phyloP scores from a whole-genome alignment of 148 eudicot genomes.

The Pharnaceum exiguum region DNA sequence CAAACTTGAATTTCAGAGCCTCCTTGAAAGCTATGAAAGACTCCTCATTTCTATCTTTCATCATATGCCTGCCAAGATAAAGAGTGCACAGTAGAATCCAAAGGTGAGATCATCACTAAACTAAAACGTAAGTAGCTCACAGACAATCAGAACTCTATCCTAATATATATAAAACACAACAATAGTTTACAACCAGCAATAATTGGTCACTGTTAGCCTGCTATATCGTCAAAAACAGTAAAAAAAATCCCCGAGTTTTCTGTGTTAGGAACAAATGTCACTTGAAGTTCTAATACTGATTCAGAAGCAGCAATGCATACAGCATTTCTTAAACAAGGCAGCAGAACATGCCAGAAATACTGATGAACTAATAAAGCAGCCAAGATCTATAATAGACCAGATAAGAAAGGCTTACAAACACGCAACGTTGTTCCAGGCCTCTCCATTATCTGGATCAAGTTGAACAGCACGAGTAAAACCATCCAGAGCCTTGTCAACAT shows the following conservation, averaged over 20 bases:
- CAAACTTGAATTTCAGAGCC: constrained; percentile 80
- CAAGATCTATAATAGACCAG: neutral
- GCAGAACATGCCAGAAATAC: neutral
- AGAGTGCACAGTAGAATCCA: neutral
- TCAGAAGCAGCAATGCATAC: neutral
- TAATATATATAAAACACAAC: too few relatives aligned
- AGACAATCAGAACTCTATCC: too few relatives aligned
- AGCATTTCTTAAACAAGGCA: neutral
- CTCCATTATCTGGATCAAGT: constrained; percentile 95
- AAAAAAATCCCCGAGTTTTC: too few relatives aligned
- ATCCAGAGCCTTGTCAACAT: constrained; percentile 75
- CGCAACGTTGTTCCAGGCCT: constrained; percentile 99
- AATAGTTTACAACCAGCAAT: too few relatives aligned
- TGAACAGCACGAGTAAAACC: constrained; percentile 92
- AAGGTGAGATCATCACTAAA: neutral
- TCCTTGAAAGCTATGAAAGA: constrained; percentile 83
- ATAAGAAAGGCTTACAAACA: constrained; percentile 52
- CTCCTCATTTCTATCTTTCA: constrained; percentile 60
- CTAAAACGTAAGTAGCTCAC: too few relatives aligned
- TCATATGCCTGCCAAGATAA: constrained; percentile 62
- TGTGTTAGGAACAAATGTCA: too few relatives aligned
- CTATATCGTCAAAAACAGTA: too few relatives aligned
- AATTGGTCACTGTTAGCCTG: too few relatives aligned
- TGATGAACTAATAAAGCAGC: neutral
- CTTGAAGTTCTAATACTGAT: neutral